These are phyloP conservation scores for Arthrobotrys pseudoclavata DNA, from an alignment of 2,329 filamentous ascomycete species.

Conservation along the genomic window DNA sequence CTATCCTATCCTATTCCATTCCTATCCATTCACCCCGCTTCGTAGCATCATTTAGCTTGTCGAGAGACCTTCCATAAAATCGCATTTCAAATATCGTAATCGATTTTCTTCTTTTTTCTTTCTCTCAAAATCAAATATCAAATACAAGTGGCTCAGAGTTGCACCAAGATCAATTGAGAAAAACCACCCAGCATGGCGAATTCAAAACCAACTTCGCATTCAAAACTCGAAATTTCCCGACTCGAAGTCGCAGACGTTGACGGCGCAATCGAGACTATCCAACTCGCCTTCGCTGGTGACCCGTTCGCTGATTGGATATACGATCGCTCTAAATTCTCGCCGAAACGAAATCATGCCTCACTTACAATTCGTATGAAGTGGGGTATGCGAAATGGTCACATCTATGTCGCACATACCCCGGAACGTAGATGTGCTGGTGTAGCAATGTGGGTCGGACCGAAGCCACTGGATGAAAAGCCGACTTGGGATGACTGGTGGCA, in stretches of 20 bases:
- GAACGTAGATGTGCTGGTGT: conserved; percentile 74
- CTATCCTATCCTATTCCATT: conserved; percentile 30
- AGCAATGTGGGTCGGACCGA: conserved; percentile 79
- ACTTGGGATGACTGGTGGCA: conserved; percentile 76
- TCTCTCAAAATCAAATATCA: background rate
- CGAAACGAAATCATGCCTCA: conserved; percentile 74
- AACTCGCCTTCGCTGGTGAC: conserved; percentile 76
- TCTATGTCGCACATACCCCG: conserved; percentile 74
- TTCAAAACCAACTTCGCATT: conserved; percentile 1
- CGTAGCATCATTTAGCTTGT: conserved; percentile 4
- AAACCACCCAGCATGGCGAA: conserved; percentile 42
- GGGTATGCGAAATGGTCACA: conserved; percentile 78
- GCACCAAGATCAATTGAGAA: conserved; percentile 8
- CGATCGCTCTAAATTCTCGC: conserved; percentile 73
- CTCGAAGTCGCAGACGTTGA: conserved; percentile 68
- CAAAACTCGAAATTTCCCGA: conserved; percentile 35
- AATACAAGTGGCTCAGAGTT: conserved; percentile 6
- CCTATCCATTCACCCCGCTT: conserved; percentile 21
- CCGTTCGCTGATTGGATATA: conserved; percentile 78
- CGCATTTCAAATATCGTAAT: conserved; percentile 14
- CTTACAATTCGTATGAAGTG: conserved; percentile 77
- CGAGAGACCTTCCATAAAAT: conserved; percentile 16
- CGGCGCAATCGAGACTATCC: conserved; percentile 75
- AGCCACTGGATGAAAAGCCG: conserved; percentile 68
- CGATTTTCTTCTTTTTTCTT: background rate